These are phyloP conservation scores for Tricharina praecox DNA, from an alignment of 495 filamentous ascomycete genomes.

Conservation along the genomic window DNA sequence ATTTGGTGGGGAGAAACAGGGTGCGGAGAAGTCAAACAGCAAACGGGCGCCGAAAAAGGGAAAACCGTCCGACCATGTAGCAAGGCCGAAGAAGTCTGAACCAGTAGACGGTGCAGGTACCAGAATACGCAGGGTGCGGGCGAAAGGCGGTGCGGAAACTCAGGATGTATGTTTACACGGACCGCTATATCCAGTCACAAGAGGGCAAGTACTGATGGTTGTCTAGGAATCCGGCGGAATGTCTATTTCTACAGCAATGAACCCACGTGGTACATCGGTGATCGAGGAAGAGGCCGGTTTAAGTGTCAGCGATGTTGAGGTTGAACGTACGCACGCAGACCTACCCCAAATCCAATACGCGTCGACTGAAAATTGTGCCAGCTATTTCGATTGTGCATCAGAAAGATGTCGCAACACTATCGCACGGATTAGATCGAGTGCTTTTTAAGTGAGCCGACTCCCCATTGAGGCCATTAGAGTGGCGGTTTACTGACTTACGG, in stretches of 20 bases:
- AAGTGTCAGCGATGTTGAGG: neutral
- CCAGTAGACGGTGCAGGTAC: too few relatives aligned
- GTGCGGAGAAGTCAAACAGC: neutral
- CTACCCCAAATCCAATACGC: neutral
- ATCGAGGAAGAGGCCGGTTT: neutral
- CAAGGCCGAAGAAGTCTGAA: neutral
- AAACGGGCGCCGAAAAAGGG: neutral
- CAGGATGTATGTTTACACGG: too few relatives aligned
- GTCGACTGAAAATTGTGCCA: neutral
- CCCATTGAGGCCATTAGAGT: neutral
- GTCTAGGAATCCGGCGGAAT: too few relatives aligned
- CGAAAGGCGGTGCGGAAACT: too few relatives aligned
- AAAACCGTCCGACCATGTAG: neutral
- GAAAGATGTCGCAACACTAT: slow-evolving; percentile 49
- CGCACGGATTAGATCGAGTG: slow-evolving; percentile 72
- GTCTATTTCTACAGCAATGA: neutral
- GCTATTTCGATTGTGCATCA: slow-evolving; percentile 25
- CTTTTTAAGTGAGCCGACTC: slow-evolving; percentile 55
- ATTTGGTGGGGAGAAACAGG: too few relatives aligned
- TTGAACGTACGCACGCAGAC: neutral
- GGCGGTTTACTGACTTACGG: slow-evolving; percentile 8
- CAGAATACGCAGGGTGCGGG: too few relatives aligned
- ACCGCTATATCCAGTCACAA: too few relatives aligned
- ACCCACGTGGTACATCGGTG: neutral
- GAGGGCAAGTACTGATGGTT: too few relatives aligned